A percentile compares a stretch with the other conserved stretches of the same genome.
phyloP scores from a whole-genome alignment of 2,329 filamentous ascomycete species.

The Alternaria brassicae region DNA sequence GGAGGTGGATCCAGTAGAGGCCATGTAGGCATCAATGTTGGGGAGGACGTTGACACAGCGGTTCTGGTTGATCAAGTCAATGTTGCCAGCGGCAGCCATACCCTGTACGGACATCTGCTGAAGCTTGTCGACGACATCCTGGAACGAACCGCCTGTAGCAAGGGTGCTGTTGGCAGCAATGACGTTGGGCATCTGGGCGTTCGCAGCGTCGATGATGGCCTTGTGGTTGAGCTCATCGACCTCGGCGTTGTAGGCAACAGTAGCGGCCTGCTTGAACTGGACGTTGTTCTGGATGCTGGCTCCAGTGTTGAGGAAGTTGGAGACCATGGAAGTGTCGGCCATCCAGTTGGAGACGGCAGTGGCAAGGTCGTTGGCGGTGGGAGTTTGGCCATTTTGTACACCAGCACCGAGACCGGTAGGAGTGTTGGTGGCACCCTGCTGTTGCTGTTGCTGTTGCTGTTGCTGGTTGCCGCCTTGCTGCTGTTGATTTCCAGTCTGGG shows the following conservation, averaged over 20 bases:
- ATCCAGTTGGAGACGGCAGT: constrained; percentile 49
- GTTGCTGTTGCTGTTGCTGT: constrained; percentile 6
- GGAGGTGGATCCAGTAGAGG: constrained; percentile 40
- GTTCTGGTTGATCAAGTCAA: constrained; percentile 49
- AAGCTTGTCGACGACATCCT: constrained; percentile 50
- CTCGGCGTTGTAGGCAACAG: constrained; percentile 49
- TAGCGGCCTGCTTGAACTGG: constrained; percentile 47
- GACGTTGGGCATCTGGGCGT: constrained; percentile 36
- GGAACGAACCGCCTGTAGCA: constrained; percentile 47
- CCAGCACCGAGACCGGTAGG: constrained; percentile 29
- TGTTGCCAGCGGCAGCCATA: constrained; percentile 40
- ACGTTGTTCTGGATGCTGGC: constrained; percentile 43
- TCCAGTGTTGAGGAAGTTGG: constrained; percentile 48
- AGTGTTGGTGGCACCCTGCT: constrained; percentile 3
- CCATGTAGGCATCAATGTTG: constrained; percentile 49
- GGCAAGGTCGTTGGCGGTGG: constrained; percentile 37
- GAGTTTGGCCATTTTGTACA: constrained; percentile 34
- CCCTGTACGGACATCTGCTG: constrained; percentile 47
- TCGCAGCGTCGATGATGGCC: constrained; percentile 45
- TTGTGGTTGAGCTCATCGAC: constrained; percentile 51
- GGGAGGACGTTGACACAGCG: constrained; percentile 47
- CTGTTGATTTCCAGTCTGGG: not conserved
- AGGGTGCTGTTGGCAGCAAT: constrained; percentile 49
- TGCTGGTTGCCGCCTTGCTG: not conserved
- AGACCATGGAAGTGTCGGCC: constrained; percentile 50